Conservation (phyloP, 306 rosid species). For the Vicia sativa region DNA sequence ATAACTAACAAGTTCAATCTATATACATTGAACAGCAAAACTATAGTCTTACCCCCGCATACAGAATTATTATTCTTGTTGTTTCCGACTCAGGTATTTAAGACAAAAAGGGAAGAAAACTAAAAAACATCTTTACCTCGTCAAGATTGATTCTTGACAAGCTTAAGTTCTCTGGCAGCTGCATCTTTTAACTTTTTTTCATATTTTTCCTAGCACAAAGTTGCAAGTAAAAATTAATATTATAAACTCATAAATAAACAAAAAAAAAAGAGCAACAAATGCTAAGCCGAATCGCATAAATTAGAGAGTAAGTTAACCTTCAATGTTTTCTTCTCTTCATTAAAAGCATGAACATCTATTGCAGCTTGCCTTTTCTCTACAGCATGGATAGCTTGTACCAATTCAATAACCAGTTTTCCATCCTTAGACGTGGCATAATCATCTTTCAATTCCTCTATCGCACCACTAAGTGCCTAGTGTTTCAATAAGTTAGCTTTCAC, state of each 20-base stretch:
- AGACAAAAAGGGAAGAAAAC: conserved; percentile 11
- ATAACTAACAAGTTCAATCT: conserved; percentile 25
- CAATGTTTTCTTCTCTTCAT: conserved; percentile 73
- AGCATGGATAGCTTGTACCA: conserved; percentile 87
- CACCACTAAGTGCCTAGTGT: conserved; percentile 55
- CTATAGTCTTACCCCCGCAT: background rate
- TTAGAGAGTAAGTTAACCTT: conserved; percentile 52
- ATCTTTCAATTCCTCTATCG: conserved; percentile 59
- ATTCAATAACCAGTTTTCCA: conserved; percentile 82
- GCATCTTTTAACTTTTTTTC: conserved; percentile 91
- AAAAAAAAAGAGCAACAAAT: conserved; percentile 3
- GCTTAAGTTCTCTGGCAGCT: conserved; percentile 84
- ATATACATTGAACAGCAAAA: conserved; percentile 27
- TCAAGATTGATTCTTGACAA: conserved; percentile 81
- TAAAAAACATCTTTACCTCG: conserved; percentile 58
- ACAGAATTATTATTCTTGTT: conserved; percentile 11
- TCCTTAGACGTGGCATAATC: conserved; percentile 66
- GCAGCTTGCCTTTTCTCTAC: conserved; percentile 89
- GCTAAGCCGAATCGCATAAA: conserved; percentile 25
- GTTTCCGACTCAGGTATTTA: conserved; percentile 25
- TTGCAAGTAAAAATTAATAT: conserved; percentile 23
- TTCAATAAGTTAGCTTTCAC: conserved; percentile 37
- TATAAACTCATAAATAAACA: conserved; percentile 38
- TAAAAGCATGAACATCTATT: conserved; percentile 65
- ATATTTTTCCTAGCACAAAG: conserved; percentile 62